Percentiles rank a stretch among this genome's conserved stretches.
These are phyloP conservation scores for Paecilomyces variotii DNA, from an alignment of 2,329 filamentous ascomycete species.

Conservation along the genomic window DNA sequence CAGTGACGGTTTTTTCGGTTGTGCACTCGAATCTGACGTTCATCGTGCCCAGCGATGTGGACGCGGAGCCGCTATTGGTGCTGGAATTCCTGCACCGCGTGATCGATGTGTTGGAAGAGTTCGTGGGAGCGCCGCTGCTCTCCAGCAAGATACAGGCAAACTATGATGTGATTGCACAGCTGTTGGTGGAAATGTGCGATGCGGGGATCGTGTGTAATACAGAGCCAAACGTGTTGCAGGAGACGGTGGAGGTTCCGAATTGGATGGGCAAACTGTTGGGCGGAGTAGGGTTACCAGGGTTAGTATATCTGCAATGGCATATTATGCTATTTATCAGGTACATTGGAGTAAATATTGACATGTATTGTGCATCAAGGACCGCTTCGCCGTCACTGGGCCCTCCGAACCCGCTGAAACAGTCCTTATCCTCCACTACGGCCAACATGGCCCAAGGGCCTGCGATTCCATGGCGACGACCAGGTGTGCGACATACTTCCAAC, in stretches of 20 bases:
- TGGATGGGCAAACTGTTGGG: slow-evolving; percentile 83
- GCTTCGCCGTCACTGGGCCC: slow-evolving; percentile 35
- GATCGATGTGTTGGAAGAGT: slow-evolving; percentile 88
- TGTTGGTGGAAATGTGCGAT: slow-evolving; percentile 95
- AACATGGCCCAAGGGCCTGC: slow-evolving; percentile 37
- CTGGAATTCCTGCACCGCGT: slow-evolving; percentile 93
- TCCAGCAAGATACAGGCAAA: slow-evolving; percentile 78
- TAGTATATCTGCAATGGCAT: slow-evolving; percentile 10
- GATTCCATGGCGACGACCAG: slow-evolving; percentile 83
- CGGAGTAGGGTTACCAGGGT: slow-evolving; percentile 76
- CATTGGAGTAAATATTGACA: neutral
- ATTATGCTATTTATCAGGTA: neutral
- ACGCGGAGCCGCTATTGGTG: slow-evolving; percentile 80
- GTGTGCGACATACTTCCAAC: slow-evolving; percentile 92
- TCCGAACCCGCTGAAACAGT: slow-evolving; percentile 32
- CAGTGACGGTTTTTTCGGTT: slow-evolving; percentile 82
- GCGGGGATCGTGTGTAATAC: slow-evolving; percentile 82
- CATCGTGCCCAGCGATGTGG: slow-evolving; percentile 72
- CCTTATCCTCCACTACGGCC: slow-evolving; percentile 22
- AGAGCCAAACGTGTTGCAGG: slow-evolving; percentile 84
- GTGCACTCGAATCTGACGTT: slow-evolving; percentile 82
- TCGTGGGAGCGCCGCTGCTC: slow-evolving; percentile 78
- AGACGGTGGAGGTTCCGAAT: slow-evolving; percentile 85
- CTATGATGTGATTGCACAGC: slow-evolving; percentile 89
- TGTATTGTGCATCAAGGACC: slow-evolving; percentile 14